Evolutionary conservation across 2,329 filamentous ascomycete species (phyloP), one percentile per base, ranked within the genome.

Genomic region (Thyridium curvatum): DNA sequence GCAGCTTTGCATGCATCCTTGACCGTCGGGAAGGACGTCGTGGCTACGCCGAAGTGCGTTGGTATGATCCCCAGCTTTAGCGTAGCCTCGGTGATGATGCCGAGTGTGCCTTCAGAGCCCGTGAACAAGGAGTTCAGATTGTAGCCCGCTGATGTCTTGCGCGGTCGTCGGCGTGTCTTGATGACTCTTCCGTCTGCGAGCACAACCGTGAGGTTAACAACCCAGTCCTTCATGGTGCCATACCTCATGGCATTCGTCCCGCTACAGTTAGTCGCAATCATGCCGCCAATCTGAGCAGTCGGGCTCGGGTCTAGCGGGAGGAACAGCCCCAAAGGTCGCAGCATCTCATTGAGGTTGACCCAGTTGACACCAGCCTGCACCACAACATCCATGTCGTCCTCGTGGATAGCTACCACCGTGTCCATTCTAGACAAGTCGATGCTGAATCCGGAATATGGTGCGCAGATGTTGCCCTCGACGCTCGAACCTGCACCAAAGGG

Each of bases 221-320:
- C 82, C 70, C 80, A 86, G 46, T 87, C 83, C 48, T 82, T 84
- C 83, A 86, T 86, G 0, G 82, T 85, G 0, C 83, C 83, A 51
- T 86, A 86, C 37, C 81, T 65, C 41, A 74, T 67, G 2, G 74
- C 73, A 47, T 78, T 77, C 1, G 74, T 78, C 0, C 87, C 87
- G 43, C 68, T 72, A 55, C 69, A 73, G 35, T 69, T 69, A 1
- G 82, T 85, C 0, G 78, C 77, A 4, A 86, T 62, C 74, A 79
- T 79, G 5, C 75, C 74, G 2, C 74, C 75, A 15, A 79, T 64
- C 45, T 66, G 64, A 0, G 74, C 74, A 1, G 68, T 72, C 30
- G 82, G 82, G 3, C 79, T 77, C 1, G 83, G 82, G 46, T 87
- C 82, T 3, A 84, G 72, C 1, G 82, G 83, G 38, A 86, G 74